phyloP scores from a whole-genome alignment of 2,329 filamentous ascomycete species.

The Calonectria naviculata region DNA sequence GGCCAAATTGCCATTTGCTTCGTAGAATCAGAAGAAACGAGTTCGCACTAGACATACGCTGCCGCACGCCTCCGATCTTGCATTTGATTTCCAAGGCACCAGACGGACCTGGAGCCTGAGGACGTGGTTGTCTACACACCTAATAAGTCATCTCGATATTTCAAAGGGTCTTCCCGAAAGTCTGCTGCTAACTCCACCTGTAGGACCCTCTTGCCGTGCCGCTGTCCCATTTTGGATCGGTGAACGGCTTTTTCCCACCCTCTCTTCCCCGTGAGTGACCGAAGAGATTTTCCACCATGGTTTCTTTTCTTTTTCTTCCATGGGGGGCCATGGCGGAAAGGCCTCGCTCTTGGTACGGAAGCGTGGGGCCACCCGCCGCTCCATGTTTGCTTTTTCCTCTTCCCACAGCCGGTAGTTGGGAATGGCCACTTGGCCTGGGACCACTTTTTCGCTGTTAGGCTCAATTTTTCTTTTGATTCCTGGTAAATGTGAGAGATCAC shows the following conservation, averaged over 20 bases:
- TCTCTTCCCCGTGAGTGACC: slow-evolving; percentile 9
- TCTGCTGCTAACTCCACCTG: slow-evolving; percentile 6
- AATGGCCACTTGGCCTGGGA: slow-evolving; percentile 19
- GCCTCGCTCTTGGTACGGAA: slow-evolving; percentile 25
- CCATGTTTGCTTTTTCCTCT: slow-evolving; percentile 32
- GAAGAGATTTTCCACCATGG: slow-evolving; percentile 24
- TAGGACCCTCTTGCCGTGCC: slow-evolving; percentile 12
- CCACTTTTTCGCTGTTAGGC: slow-evolving; percentile 14
- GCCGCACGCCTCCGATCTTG: slow-evolving; percentile 3
- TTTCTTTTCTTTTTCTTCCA: slow-evolving; percentile 32
- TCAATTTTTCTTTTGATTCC: slow-evolving; percentile 19
- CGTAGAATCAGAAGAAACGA: slow-evolving; percentile 13
- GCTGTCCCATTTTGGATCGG: slow-evolving; percentile 13
- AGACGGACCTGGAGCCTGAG: background rate
- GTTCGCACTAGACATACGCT: slow-evolving; percentile 15
- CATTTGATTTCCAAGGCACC: background rate
- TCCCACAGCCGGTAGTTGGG: slow-evolving; percentile 38
- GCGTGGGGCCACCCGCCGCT: slow-evolving; percentile 31
- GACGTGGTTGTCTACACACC: background rate
- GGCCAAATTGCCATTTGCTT: background rate
- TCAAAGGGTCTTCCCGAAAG: background rate
- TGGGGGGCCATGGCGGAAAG: slow-evolving; percentile 29
- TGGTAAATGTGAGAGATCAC: slow-evolving; percentile 30
- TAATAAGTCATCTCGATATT: background rate
- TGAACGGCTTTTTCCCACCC: slow-evolving; percentile 5